A percentile compares a stretch with the other conserved stretches of the same genome.
These are phyloP conservation scores for Metarhizium guizhouense DNA, from an alignment of 2,329 filamentous ascomycete species.

Conservation along the genomic window DNA sequence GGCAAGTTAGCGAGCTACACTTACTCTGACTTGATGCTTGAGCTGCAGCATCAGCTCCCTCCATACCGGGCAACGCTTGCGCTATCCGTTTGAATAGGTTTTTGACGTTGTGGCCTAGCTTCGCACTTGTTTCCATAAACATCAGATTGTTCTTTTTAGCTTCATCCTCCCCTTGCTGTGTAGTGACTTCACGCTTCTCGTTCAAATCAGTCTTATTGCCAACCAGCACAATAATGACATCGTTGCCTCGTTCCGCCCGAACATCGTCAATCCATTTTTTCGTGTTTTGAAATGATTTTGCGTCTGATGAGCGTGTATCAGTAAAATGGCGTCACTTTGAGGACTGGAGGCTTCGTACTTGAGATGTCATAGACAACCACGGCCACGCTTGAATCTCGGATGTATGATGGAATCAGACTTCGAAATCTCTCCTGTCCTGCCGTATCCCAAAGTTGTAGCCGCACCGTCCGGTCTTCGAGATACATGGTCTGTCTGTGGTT, in stretches of 20 bases:
- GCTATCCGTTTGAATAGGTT: conserved; percentile 96
- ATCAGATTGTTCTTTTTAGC: conserved; percentile 96
- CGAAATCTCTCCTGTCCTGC: conserved; percentile 96
- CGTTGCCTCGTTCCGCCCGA: conserved; percentile 88
- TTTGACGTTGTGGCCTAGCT: conserved; percentile 97
- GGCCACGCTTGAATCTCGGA: conserved; percentile 93
- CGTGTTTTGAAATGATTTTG: conserved; percentile 97
- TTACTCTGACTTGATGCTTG: conserved; percentile 69
- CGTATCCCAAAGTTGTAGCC: conserved; percentile 96
- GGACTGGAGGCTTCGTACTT: conserved; percentile 37
- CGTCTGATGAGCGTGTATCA: conserved; percentile 40
- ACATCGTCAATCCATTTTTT: conserved; percentile 99
- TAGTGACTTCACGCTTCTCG: conserved; percentile 96
- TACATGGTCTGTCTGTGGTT: conserved; percentile 70
- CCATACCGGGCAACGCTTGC: conserved; percentile 95
- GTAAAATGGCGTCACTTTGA: conserved; percentile 5
- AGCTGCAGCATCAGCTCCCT: conserved; percentile 72
- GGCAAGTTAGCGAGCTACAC: conserved; percentile 25
- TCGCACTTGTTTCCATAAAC: conserved; percentile 98
- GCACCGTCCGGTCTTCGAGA: conserved; percentile 94
- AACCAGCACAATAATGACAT: conserved; percentile 97
- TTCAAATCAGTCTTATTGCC: conserved; percentile 99
- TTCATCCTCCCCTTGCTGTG: conserved; percentile 92
- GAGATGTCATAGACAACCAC: conserved; percentile 99
- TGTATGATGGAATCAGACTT: conserved; percentile 95